Percentiles rank a stretch among this genome's conserved stretches.
These are phyloP conservation scores for Agrocybe chaxingu DNA, from an alignment of 768 basidiomycete genomes.

Conservation along the genomic window DNA sequence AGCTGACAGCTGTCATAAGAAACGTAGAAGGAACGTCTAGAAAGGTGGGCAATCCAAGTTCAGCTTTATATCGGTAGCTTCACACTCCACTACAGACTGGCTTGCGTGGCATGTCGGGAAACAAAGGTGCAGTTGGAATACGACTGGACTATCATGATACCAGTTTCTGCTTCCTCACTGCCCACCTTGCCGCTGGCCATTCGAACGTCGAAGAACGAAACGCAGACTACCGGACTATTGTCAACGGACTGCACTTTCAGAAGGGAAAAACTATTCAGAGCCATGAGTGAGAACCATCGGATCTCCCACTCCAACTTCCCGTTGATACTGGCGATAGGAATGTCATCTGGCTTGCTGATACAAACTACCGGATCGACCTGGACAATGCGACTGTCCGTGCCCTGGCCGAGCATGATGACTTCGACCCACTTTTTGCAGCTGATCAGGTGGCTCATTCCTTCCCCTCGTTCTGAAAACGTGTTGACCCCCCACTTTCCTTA, in stretches of 20 bases:
- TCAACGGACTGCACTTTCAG: constrained; percentile 78
- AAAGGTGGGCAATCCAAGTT: constrained; percentile 53
- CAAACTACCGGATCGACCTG: constrained; percentile 91
- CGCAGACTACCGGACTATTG: constrained; percentile 87
- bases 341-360: constrained; percentile 91
- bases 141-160: constrained; percentile 90
- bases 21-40: constrained; percentile 91
- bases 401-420: constrained; percentile 60
- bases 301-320: background rate
- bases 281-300: constrained; percentile 70
- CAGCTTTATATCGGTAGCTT: background rate
- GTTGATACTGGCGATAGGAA: constrained; percentile 49
- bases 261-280: constrained; percentile 85
- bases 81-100: constrained; percentile 55
- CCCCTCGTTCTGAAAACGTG: background rate
- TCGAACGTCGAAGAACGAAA: constrained; percentile 87
- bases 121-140: constrained; percentile 95
- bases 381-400: constrained; percentile 77
- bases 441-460: constrained; percentile 65
- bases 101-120: constrained; percentile 90
- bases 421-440: constrained; percentile 69
- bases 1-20: constrained; percentile 74
- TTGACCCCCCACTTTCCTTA: constrained; percentile 25
- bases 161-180: constrained; percentile 92
- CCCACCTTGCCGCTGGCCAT: constrained; percentile 96